These are phyloP conservation scores for Hamamelis virginiana DNA, from an alignment of 164 flowering plant genomes.

Conservation along the genomic window DNA sequence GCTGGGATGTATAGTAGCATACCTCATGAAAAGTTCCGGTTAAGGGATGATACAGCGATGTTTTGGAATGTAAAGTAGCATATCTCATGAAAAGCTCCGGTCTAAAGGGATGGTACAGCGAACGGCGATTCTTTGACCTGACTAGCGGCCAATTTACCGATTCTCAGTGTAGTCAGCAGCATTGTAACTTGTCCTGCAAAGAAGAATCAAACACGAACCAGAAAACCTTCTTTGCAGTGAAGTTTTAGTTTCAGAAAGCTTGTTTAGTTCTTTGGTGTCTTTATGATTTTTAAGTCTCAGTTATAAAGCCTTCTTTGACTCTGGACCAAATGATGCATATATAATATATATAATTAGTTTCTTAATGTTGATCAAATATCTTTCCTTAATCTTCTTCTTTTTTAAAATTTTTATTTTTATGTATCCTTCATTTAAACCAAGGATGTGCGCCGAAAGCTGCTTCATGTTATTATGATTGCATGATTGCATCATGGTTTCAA, in stretches of 20 bases:
- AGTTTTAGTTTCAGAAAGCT: not conserved
- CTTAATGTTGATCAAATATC: not conserved
- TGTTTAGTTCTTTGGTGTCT: not conserved
- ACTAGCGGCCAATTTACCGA: not conserved
- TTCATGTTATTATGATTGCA: too few species aligned
- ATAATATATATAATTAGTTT: not conserved
- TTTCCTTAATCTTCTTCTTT: too few species aligned
- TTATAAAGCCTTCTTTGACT: not conserved
- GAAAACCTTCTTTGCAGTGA: too few species aligned
- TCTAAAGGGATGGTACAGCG: not conserved
- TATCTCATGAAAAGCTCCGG: constrained; percentile 35
- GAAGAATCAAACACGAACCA: too few species aligned
- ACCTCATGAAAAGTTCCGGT: constrained; percentile 33
- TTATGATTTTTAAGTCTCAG: not conserved
- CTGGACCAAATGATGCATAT: not conserved
- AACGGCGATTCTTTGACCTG: not conserved
- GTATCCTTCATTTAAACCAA: too few species aligned
- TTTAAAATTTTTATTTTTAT: too few species aligned
- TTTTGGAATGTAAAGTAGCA: constrained; percentile 54
- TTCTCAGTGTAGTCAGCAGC: not conserved
- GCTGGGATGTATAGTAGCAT: constrained; percentile 51
- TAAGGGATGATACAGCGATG: not conserved
- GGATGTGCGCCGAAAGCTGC: too few species aligned
- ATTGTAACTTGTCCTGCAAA: not conserved
- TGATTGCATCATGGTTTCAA: too few species aligned